phyloP scores from a whole-genome alignment of 257 asterid genomes.

The Cruciata laevipes region DNA sequence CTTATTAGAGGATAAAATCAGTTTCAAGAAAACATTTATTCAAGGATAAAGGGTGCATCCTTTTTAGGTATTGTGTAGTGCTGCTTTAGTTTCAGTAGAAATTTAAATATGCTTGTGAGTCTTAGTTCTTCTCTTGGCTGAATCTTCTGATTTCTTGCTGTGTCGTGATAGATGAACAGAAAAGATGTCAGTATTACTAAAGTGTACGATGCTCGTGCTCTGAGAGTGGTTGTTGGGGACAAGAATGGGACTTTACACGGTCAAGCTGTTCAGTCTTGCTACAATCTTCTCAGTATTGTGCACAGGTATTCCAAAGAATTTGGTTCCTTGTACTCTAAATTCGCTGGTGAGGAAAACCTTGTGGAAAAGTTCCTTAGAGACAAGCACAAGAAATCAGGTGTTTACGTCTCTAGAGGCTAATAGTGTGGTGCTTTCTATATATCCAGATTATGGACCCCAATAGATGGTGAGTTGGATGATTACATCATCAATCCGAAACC shows the following conservation, averaged over 20 bases:
- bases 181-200: constrained; percentile 69
- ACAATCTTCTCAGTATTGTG: constrained; percentile 84
- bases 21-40: no score
- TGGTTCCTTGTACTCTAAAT: constrained; percentile 6
- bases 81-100: constrained; percentile 19
- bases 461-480: constrained; percentile 90
- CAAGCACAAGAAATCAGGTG: neutral
- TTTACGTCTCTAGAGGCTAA: constrained; percentile 9
- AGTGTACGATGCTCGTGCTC: constrained; percentile 91
- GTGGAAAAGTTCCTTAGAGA: neutral
- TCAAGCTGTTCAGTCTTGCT: constrained; percentile 89
- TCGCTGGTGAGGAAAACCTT: neutral
- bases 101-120: neutral
- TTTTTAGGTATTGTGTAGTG: neutral
- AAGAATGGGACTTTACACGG: constrained; percentile 86
- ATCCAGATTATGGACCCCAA: constrained; percentile 89
- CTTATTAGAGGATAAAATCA: no score
- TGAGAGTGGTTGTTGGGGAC: constrained; percentile 94
- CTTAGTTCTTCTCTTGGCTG: neutral
- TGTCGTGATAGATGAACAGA: constrained; percentile 66
- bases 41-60: neutral
- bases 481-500: constrained; percentile 94
- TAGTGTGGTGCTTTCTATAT: constrained; percentile 17
- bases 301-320: constrained; percentile 47
- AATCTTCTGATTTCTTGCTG: constrained; percentile 19